Conservation (phyloP, 495 filamentous ascomycete species). For the Clavariopsis aquatica region DNA sequence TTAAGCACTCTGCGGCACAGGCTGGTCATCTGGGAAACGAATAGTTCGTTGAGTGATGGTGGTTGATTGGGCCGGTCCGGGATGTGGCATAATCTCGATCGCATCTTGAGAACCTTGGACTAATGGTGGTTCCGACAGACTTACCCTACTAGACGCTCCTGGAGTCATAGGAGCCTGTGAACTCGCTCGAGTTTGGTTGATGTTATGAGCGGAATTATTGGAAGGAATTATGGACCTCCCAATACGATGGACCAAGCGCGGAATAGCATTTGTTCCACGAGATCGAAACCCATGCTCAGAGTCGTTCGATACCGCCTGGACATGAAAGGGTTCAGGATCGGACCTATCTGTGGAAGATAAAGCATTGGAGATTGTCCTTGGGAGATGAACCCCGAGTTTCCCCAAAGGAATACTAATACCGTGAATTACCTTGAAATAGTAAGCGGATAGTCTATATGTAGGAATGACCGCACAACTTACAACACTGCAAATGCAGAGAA, state of each 20-base stretch:
- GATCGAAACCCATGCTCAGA: constrained; percentile 5
- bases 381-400: constrained; percentile 78
- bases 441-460: constrained; percentile 17
- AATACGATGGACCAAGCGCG: constrained; percentile 21
- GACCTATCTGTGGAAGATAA: constrained; percentile 49
- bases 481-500: constrained; percentile 80
- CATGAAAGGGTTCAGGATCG: constrained; percentile 34
- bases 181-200: background rate
- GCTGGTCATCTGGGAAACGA: constrained; percentile 31
- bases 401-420: constrained; percentile 82
- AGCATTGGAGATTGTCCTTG: constrained; percentile 69
- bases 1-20: background rate
- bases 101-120: background rate
- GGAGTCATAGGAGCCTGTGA: background rate
- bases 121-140: background rate
- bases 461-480: constrained; percentile 55
- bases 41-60: constrained; percentile 11
- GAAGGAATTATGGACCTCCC: constrained; percentile 25
- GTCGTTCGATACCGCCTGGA: constrained; percentile 10
- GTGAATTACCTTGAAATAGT: constrained; percentile 67
- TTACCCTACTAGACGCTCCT: background rate
- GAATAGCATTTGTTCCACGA: constrained; percentile 3
- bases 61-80: background rate
- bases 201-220: background rate
- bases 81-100: background rate